A percentile compares a stretch with the other conserved stretches of the same genome.
phyloP scores from a whole-genome alignment of 2,329 filamentous ascomycete genomes.

The Aschersonia sp. region DNA sequence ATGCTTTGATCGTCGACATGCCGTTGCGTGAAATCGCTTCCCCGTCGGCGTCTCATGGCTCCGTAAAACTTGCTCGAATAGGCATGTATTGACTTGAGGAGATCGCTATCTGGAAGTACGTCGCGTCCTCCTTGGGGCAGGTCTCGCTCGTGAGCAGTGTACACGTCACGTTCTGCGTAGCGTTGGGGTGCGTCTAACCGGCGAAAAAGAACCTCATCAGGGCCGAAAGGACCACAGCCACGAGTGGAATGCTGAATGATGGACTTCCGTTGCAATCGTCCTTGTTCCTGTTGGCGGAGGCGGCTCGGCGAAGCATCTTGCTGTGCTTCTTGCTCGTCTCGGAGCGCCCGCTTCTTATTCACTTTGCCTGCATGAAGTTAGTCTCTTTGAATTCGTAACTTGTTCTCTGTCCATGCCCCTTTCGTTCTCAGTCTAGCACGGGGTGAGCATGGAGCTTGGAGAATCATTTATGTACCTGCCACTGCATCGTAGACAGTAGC shows the following conservation, averaged over 20 bases:
- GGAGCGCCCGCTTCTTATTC: constrained; percentile 9
- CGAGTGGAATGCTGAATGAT: constrained; percentile 8
- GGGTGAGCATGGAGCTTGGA: too few relatives aligned
- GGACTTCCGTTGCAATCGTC: constrained; percentile 5
- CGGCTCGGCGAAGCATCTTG: neutral
- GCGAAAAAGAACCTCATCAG: constrained; percentile 60
- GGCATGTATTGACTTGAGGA: constrained; percentile 53
- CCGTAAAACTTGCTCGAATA: constrained; percentile 57
- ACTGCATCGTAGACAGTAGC: constrained; percentile 60
- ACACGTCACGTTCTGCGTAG: constrained; percentile 58
- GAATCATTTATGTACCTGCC: constrained; percentile 32
- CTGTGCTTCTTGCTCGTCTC: constrained; percentile 5
- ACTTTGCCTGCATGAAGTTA: constrained; percentile 14
- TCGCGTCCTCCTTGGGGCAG: constrained; percentile 29
- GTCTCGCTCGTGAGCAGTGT: constrained; percentile 48
- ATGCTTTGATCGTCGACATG: constrained; percentile 43
- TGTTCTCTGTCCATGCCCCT: neutral
- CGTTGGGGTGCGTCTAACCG: constrained; percentile 48
- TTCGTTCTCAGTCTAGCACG: neutral
- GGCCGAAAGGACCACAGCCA: constrained; percentile 28
- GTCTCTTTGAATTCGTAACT: neutral
- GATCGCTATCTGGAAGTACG: constrained; percentile 50
- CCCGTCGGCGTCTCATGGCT: constrained; percentile 14
- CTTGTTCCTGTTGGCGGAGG: neutral
- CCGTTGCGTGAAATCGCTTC: constrained; percentile 7